Conservation (phyloP, 768 basidiomycete species). For the Pleurotus citrinopileatus region DNA sequence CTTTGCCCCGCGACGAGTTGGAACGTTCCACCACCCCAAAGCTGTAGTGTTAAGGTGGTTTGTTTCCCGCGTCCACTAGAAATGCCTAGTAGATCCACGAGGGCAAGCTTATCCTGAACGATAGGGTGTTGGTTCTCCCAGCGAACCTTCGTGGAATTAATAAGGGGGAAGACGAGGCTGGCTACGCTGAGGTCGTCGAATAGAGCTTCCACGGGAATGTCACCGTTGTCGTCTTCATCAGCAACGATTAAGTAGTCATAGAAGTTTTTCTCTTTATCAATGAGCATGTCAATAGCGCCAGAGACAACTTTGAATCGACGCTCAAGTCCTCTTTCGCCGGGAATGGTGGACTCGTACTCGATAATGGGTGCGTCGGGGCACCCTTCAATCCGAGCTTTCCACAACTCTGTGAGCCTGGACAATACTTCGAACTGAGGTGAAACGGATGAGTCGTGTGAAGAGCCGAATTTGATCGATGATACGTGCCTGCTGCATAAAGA, state of each 20-base stretch:
- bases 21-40: conserved; percentile 32
- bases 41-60: conserved; percentile 34
- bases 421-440: conserved; percentile 50
- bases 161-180: conserved; percentile 42
- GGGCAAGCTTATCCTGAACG: conserved; percentile 34
- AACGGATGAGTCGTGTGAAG: too few relatives aligned
- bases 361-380: conserved; percentile 47
- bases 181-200: conserved; percentile 50
- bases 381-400: conserved; percentile 46
- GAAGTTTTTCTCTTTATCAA: conserved; percentile 38
- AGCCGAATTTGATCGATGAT: too few relatives aligned
- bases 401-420: conserved; percentile 40
- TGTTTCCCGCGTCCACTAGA: conserved; percentile 15
- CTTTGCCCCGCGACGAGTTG: conserved; percentile 27
- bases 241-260: conserved; percentile 44
- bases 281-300: conserved; percentile 38
- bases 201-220: conserved; percentile 42
- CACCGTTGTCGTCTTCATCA: conserved; percentile 26
- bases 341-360: conserved; percentile 28
- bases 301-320: conserved; percentile 39
- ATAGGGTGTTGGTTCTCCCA: conserved; percentile 37
- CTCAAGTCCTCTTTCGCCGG: conserved; percentile 26
- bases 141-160: conserved; percentile 28
- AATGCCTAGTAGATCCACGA: conserved; percentile 43
- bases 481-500: conserved; percentile 57